phyloP scores from a whole-genome alignment of 129 eudicot species.

The Smallanthus sonchifolius region DNA sequence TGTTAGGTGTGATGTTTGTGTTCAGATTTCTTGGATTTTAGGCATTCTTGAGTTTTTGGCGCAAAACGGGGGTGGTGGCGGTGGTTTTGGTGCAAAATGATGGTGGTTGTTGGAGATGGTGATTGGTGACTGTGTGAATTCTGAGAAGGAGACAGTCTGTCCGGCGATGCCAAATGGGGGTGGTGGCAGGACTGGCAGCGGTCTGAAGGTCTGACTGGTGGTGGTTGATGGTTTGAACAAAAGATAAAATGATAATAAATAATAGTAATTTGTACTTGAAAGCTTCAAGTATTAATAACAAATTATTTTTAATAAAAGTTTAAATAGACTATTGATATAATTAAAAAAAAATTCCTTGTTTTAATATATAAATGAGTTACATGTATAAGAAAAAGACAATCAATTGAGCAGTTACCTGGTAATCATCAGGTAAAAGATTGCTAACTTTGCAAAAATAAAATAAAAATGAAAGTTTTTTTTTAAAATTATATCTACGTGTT shows the following conservation, averaged over 20 bases:
- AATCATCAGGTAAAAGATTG: neutral
- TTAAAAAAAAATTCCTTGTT: neutral
- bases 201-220: neutral
- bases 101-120: neutral
- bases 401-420: neutral
- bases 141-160: neutral
- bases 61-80: neutral
- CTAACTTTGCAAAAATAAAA: neutral
- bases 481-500: neutral
- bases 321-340: neutral
- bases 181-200: neutral
- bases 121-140: neutral
- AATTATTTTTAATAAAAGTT: neutral
- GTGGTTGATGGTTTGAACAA: neutral
- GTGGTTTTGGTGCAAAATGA: neutral
- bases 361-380: neutral
- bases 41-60: no score
- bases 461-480: neutral
- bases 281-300: neutral
- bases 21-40: no score
- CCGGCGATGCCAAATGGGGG: neutral
- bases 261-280: neutral
- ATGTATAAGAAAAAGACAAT: neutral
- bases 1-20: neutral
- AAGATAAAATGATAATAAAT: neutral